phyloP scores from a whole-genome alignment of 2,329 filamentous ascomycete species.

The Epichloe glyceriae region DNA sequence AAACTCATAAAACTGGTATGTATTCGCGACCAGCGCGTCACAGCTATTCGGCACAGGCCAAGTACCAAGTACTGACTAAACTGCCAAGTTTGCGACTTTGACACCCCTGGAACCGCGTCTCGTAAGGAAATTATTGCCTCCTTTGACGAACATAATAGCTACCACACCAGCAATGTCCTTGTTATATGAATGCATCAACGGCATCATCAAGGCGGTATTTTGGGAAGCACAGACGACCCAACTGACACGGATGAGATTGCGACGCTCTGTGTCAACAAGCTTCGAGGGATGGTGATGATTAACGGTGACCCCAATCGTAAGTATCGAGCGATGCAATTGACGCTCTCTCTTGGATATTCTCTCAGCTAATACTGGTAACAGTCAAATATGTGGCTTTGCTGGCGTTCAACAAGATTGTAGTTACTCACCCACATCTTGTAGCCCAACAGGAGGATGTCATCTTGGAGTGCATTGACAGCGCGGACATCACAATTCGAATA shows the following conservation, averaged over 20 bases:
- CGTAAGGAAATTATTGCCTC: conserved; percentile 80
- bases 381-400: conserved; percentile 96
- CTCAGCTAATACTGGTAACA: conserved; percentile 20
- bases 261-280: conserved; percentile 78
- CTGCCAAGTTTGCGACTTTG: conserved; percentile 70
- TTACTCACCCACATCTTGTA: conserved; percentile 77
- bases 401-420: conserved; percentile 89
- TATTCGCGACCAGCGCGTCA: background rate
- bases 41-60: background rate
- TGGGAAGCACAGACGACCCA: conserved; percentile 68
- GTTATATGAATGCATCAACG: conserved; percentile 95
- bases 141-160: conserved; percentile 82
- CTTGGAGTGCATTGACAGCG: conserved; percentile 86
- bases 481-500: conserved; percentile 89
- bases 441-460: conserved; percentile 93
- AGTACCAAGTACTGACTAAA: conserved; percentile 11
- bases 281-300: conserved; percentile 86
- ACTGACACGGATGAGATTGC: conserved; percentile 85
- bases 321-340: conserved; percentile 19
- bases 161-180: conserved; percentile 97
- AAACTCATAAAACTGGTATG: conserved; percentile 92
- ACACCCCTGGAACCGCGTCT: conserved; percentile 86
- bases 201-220: conserved; percentile 94
- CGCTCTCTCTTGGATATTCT: background rate
- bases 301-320: conserved; percentile 86